phyloP scores from a whole-genome alignment of 441 rosid species.

The Eutrema salsugineum region DNA sequence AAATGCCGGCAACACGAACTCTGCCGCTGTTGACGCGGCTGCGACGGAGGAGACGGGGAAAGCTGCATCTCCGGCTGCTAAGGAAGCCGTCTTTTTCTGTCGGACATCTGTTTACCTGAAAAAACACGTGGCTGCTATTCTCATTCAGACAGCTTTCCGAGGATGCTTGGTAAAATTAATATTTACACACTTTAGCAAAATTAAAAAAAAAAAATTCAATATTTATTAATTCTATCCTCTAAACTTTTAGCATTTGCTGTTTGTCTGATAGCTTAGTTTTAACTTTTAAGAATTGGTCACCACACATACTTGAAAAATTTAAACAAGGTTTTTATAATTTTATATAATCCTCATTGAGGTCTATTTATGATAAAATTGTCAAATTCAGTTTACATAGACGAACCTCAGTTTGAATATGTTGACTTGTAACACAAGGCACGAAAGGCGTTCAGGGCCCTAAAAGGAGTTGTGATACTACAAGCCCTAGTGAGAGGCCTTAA shows the following conservation, averaged over 20 bases:
- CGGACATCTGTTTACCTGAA: conserved; percentile 32
- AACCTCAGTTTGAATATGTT: not conserved
- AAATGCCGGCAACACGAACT: conserved; percentile 5
- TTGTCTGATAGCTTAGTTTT: not conserved
- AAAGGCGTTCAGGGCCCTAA: conserved; percentile 55
- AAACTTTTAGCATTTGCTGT: not conserved
- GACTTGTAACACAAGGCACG: conserved; percentile 48
- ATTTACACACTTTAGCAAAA: too few species aligned
- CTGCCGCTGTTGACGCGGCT: not conserved
- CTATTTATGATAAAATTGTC: not conserved
- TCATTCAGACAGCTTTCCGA: conserved; percentile 55
- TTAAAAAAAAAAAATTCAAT: too few species aligned
- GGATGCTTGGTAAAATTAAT: conserved; percentile 42
- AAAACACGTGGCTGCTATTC: conserved; percentile 44
- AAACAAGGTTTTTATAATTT: not conserved
- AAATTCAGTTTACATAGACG: not conserved
- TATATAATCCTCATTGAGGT: not conserved
- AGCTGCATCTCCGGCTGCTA: conserved; percentile 38
- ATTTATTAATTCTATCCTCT: not conserved
- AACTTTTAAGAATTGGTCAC: not conserved
- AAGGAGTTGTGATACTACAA: conserved; percentile 59
- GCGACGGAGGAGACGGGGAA: conserved; percentile 38
- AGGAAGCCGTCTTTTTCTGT: conserved; percentile 37
- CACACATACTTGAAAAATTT: not conserved
- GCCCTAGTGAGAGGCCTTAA: conserved; percentile 63